These are phyloP conservation scores for Penicillium sp. DNA, from an alignment of 2,329 filamentous ascomycete species.

Conservation along the genomic window DNA sequence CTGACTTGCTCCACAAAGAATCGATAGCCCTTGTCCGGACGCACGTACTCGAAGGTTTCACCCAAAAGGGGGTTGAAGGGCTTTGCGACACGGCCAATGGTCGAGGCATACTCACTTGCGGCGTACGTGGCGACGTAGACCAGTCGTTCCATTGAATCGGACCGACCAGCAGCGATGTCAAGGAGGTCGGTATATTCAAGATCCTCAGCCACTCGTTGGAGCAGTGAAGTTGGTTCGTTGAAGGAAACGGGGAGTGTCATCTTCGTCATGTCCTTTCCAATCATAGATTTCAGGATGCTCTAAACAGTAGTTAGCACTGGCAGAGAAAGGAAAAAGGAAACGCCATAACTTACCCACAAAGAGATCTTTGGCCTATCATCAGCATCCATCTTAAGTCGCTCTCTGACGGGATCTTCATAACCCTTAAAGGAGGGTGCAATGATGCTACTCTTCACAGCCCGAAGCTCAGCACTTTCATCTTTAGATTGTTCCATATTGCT, in stretches of 20 bases:
- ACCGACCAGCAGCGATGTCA: slow-evolving; percentile 78
- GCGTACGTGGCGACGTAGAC: slow-evolving; percentile 95
- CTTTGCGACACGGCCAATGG: slow-evolving; percentile 93
- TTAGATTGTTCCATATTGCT: slow-evolving; percentile 49
- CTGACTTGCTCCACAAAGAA: slow-evolving; percentile 99
- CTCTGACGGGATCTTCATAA: slow-evolving; percentile 84
- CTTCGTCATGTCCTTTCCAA: slow-evolving; percentile 99
- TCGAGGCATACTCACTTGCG: slow-evolving; percentile 93
- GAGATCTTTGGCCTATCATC: slow-evolving; percentile 93
- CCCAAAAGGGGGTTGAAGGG: slow-evolving; percentile 96
- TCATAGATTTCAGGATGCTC: slow-evolving; percentile 98
- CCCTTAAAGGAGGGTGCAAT: slow-evolving; percentile 78
- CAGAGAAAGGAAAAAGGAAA: neutral
- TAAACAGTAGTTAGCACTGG: slow-evolving; percentile 39
- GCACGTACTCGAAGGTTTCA: slow-evolving; percentile 94
- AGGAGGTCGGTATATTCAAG: slow-evolving; percentile 97
- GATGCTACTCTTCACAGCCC: slow-evolving; percentile 55
- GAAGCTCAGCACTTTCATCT: slow-evolving; percentile 40
- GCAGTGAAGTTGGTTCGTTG: slow-evolving; percentile 93
- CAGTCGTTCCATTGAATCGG: slow-evolving; percentile 85
- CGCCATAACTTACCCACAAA: slow-evolving; percentile 71
- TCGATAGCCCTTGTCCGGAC: slow-evolving; percentile 94
- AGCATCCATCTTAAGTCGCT: slow-evolving; percentile 79
- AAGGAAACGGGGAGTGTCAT: slow-evolving; percentile 98
- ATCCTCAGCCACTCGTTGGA: slow-evolving; percentile 93